Evolutionary conservation across 208 protist species (phyloP).

Genomic region (Acanthamoeba healyi): DNA sequence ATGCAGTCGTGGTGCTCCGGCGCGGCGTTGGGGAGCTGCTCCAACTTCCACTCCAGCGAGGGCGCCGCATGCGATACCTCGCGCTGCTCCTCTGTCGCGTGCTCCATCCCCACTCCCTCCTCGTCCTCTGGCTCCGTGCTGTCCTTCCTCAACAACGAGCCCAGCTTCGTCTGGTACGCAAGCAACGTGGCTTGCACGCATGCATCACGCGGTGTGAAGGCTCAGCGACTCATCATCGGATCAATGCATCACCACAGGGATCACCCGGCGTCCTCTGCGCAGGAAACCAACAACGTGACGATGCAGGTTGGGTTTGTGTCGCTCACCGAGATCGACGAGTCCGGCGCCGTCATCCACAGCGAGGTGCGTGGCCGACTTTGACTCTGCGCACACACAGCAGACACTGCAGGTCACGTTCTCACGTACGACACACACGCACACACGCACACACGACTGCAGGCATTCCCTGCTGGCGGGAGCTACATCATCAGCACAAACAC

Average conservation of each 20-base stretch:
- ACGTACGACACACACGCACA: no score
- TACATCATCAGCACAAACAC: background rate
- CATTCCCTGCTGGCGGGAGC: background rate
- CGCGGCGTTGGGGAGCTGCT: no score
- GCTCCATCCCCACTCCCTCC: background rate
- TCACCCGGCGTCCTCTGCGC: background rate
- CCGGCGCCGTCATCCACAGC: background rate
- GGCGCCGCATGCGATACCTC: background rate
- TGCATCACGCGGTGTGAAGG: no score
- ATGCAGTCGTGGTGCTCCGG: conserved; percentile 27
- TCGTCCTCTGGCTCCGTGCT: background rate
- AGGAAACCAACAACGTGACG: background rate
- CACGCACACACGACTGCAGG: no score
- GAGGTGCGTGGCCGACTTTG: background rate
- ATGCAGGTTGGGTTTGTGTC: background rate
- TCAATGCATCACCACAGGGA: background rate
- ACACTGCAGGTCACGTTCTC: no score
- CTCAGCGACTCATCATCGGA: no score
- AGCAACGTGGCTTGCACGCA: no score
- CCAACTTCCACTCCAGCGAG: background rate
- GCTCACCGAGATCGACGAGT: conserved; percentile 2
- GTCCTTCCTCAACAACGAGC: background rate
- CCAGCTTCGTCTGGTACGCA: background rate
- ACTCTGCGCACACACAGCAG: no score
- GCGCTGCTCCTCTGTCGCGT: background rate